Conservation (phyloP, 2,329 filamentous ascomycete species). For the Arthrinium puccinioides region DNA sequence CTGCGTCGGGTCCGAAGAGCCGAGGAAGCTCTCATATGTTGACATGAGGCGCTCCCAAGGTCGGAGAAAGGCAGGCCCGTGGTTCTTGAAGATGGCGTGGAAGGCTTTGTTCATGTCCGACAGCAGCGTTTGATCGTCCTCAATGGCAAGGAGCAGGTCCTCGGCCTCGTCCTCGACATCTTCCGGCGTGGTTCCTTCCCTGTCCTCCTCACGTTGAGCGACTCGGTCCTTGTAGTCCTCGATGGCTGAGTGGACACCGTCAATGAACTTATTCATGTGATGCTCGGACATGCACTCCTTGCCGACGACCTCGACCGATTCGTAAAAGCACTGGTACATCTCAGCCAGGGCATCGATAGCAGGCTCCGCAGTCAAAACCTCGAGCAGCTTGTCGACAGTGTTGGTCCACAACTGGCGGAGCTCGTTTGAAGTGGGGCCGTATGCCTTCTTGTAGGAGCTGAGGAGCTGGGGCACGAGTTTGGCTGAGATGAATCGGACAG, state of each 20-base stretch:
- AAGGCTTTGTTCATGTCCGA: slow-evolving; percentile 99
- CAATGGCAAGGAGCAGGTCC: slow-evolving; percentile 82
- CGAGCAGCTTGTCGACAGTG: slow-evolving; percentile 84
- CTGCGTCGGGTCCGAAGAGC: slow-evolving; percentile 77
- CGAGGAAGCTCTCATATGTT: slow-evolving; percentile 81
- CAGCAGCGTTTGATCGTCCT: slow-evolving; percentile 92
- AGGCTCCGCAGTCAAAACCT: slow-evolving; percentile 88
- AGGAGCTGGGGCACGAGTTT: slow-evolving; percentile 91
- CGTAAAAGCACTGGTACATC: slow-evolving; percentile 99
- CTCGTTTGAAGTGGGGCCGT: slow-evolving; percentile 72
- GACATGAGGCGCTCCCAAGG: slow-evolving; percentile 80
- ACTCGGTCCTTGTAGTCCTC: slow-evolving; percentile 92
- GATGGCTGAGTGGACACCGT: slow-evolving; percentile 75
- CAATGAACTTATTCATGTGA: slow-evolving; percentile 83
- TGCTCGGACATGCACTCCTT: slow-evolving; percentile 70
- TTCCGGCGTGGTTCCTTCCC: slow-evolving; percentile 63
- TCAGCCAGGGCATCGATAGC: slow-evolving; percentile 94
- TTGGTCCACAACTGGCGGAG: slow-evolving; percentile 76
- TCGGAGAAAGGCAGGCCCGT: slow-evolving; percentile 75
- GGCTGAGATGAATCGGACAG: slow-evolving; percentile 88
- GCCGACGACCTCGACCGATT: slow-evolving; percentile 90
- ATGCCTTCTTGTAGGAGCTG: slow-evolving; percentile 88
- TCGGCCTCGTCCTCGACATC: slow-evolving; percentile 88
- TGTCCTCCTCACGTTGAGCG: slow-evolving; percentile 74
- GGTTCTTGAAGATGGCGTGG: slow-evolving; percentile 98